phyloP scores from a whole-genome alignment of 176 grass and related monocot species.

The Thalia dealbata region DNA sequence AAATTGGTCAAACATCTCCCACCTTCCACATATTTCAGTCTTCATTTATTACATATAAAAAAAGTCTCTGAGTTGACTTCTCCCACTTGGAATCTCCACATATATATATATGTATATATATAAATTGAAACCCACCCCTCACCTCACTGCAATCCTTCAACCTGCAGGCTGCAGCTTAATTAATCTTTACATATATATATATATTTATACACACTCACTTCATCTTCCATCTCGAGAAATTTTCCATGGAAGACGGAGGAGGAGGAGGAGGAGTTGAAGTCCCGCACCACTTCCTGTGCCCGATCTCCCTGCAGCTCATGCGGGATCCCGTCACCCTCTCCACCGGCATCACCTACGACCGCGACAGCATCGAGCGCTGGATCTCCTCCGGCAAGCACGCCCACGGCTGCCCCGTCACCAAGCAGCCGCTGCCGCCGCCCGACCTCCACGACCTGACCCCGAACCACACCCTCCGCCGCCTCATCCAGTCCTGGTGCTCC shows the following conservation, averaged over 20 bases:
- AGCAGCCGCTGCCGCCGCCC: slow-evolving; percentile 28
- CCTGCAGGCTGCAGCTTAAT: no score
- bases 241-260: neutral
- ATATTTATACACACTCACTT: no score
- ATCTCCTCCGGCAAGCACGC: slow-evolving; percentile 48
- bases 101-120: no score
- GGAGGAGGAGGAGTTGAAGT: slow-evolving; percentile 34
- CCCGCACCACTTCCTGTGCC: slow-evolving; percentile 68
- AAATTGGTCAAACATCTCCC: no score
- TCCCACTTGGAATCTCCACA: no score
- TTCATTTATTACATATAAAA: no score
- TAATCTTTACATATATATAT: no score
- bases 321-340: slow-evolving; percentile 71
- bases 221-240: no score
- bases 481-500: slow-evolving; percentile 82
- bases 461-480: slow-evolving; percentile 81
- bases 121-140: no score
- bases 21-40: no score
- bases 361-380: slow-evolving; percentile 80
- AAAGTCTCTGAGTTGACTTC: no score
- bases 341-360: slow-evolving; percentile 92
- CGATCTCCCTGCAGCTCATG: slow-evolving; percentile 83
- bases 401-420: slow-evolving; percentile 61
- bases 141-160: no score
- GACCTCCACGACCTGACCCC: slow-evolving; percentile 64